Evolutionary conservation across 129 eudicot genomes (phyloP), one percentile per base, ranked within the genome.

Genomic region (Flaveria brownii): DNA sequence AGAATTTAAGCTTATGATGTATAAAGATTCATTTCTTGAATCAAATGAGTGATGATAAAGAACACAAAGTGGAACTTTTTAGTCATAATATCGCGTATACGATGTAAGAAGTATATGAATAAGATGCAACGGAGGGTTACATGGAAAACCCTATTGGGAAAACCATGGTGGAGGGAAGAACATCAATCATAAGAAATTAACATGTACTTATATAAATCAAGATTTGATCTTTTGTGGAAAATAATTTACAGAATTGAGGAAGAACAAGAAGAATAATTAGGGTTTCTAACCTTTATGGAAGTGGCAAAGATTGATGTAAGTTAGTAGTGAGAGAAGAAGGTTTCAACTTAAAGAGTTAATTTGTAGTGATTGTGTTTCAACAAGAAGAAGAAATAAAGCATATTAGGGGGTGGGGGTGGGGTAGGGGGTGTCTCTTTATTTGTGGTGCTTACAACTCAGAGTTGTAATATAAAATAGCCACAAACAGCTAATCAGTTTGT

Each of bases 391-490:
- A 51, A 80, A 73, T 80, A 74, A 74, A 66, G 75, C 54, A 57
- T 45, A 33, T 42, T 20, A 41, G 16, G 65, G 18, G 46, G 65
- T 23, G 15, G 6, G 10, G 30, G 15, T 18, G 39, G 20, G 82
- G 46, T 5, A 13, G 82, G 61, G 72, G 41, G 41, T 70, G 71
- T 71, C 77, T 61, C 77, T 71, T 70, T 78, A 71, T 70, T 80
- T 66, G 79, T 79, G 72, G 74, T 73, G 79, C 75, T 80, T 80
- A 80, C 84, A 80, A 80, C 84, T 80, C 84, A 80, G 54, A 80
- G 74, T 46, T 73, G 64, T 43, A 55, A 54, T 73, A 73, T 67
- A 67, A 14, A 73, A 65, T 73, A 56, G 63, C 54, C 79, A 73
- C 55, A 59, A 73, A 80, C 84, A 80, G 80, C 84, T 73, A 80